Evolutionary conservation across 116 monocot species (phyloP), one percentile per base, ranked within the genome.

Genomic region (Cymodocea nodosa): DNA sequence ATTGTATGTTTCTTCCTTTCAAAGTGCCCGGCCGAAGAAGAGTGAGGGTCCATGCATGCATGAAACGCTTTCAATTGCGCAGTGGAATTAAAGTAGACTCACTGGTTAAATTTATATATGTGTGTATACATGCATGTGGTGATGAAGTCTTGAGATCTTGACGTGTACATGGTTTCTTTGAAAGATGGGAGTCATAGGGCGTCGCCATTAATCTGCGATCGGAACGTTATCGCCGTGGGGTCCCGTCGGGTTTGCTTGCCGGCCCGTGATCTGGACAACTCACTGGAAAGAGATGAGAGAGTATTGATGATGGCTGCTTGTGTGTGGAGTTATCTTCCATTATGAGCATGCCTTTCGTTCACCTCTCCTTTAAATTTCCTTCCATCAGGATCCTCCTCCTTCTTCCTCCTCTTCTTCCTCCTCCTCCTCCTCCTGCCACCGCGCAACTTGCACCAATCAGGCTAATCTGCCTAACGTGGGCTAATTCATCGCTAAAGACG

Each of bases 401-500:
- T 17, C 54, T 54, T 54, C 56, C 18, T 24, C 14, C 19, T 23
- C 9, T 56, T 23, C 23, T 12, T 23, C 23, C 20, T 56, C 1
- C 20, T 24, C 23, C 3, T 12, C 20, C 23, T 23, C 35, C 44
- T 49, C 49, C 23, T 64, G 50, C 64, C 0, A 62, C 36, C 62
- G 3, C 15, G n/a, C 35, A 64, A 50, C 64, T 64, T 50, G 49
- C 20, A 20, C 11, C 64, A 40, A 50, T 49, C 13, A 15, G 17
- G 23, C 64, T 14, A 36, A 62, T 4, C 40, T 20, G 17, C 13
- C 48, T 50, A 22, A 23, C 64, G 23, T 50, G 59, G 64, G 48
- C 64, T 24, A 22, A 20, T n/a, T 64, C 48, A 24, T 23, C 48
- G 19, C 64, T 17, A 64, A 64, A 20, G 64, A 64, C 64, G 22